phyloP scores from a whole-genome alignment of 2,329 filamentous ascomycete genomes.

The Ophiostoma ulmi region DNA sequence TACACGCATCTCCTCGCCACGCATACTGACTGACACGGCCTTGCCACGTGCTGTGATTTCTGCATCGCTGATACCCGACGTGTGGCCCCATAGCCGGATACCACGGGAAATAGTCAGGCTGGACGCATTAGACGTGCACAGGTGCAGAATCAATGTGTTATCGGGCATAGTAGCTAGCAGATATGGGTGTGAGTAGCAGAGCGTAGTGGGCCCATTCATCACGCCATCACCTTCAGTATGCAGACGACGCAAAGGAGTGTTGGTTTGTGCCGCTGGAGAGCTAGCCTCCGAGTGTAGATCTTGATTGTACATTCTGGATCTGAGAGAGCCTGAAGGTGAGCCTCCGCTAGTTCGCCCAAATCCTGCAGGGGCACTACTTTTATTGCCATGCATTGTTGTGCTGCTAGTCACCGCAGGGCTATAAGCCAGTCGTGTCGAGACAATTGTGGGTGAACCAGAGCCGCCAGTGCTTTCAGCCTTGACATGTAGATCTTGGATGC shows the following conservation, averaged over 20 bases:
- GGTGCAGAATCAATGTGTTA: constrained; percentile 78
- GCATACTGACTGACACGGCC: constrained; percentile 78
- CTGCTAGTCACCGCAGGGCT: constrained; percentile 27
- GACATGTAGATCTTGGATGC: constrained; percentile 82
- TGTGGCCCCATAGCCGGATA: constrained; percentile 82
- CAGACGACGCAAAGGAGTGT: background rate
- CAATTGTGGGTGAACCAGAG: constrained; percentile 33
- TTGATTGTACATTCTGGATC: background rate
- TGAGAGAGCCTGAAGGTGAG: background rate
- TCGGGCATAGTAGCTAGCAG: constrained; percentile 77
- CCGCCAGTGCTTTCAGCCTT: constrained; percentile 26
- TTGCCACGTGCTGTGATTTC: constrained; percentile 81
- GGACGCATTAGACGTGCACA: constrained; percentile 68
- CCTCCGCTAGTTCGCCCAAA: background rate
- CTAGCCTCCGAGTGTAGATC: background rate
- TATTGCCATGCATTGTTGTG: background rate
- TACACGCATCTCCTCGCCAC: constrained; percentile 74
- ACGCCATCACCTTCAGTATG: background rate
- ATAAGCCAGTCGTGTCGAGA: constrained; percentile 40
- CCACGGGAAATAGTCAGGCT: constrained; percentile 65
- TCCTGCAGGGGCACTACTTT: background rate
- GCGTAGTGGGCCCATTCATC: constrained; percentile 45
- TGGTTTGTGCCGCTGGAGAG: background rate
- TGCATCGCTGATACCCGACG: constrained; percentile 78
- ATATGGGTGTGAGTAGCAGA: constrained; percentile 76